Conservation (phyloP, 2,329 filamentous ascomycete species). For the Penicillium sp. region DNA sequence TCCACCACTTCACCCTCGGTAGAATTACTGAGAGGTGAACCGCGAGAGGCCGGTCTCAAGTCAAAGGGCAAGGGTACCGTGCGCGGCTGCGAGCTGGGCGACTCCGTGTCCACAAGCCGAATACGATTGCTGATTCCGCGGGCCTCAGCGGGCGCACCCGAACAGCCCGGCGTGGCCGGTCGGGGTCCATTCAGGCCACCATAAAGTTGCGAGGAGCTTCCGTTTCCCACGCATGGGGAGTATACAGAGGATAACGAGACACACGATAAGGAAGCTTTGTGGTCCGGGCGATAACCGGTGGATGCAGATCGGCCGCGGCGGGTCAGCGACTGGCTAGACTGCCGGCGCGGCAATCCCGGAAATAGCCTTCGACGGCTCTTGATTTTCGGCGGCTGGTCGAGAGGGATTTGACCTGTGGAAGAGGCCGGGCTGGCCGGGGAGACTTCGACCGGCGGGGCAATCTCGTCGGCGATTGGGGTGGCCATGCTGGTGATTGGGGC, state of each 20-base stretch:
- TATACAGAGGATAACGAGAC: conserved; percentile 59
- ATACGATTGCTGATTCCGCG: conserved; percentile 57
- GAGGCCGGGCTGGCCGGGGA: conserved; percentile 38
- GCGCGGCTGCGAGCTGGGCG: conserved; percentile 38
- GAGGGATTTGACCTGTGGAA: conserved; percentile 34
- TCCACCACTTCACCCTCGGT: not conserved
- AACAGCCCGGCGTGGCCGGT: conserved; percentile 51
- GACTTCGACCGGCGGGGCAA: conserved; percentile 32
- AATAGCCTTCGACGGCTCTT: conserved; percentile 70
- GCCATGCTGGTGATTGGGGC: conserved; percentile 25
- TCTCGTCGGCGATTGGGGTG: conserved; percentile 28
- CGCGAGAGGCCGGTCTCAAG: conserved; percentile 51
- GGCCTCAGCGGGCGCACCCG: conserved; percentile 46
- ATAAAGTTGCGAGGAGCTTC: conserved; percentile 57
- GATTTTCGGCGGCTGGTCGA: conserved; percentile 54
- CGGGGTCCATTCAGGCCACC: conserved; percentile 53
- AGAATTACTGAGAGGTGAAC: conserved; percentile 24
- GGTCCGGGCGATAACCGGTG: conserved; percentile 59
- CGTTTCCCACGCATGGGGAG: conserved; percentile 54
- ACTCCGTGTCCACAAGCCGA: conserved; percentile 53
- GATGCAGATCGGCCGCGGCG: conserved; percentile 64
- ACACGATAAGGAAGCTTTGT: conserved; percentile 64
- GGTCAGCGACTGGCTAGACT: conserved; percentile 72
- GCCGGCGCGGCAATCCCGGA: conserved; percentile 73
- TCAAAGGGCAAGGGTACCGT: conserved; percentile 66